Percentiles rank a stretch among this genome's conserved stretches.
Evolutionary conservation across 345 rosid genomes (phyloP).

Genomic region (Fremontodendron californicum): DNA sequence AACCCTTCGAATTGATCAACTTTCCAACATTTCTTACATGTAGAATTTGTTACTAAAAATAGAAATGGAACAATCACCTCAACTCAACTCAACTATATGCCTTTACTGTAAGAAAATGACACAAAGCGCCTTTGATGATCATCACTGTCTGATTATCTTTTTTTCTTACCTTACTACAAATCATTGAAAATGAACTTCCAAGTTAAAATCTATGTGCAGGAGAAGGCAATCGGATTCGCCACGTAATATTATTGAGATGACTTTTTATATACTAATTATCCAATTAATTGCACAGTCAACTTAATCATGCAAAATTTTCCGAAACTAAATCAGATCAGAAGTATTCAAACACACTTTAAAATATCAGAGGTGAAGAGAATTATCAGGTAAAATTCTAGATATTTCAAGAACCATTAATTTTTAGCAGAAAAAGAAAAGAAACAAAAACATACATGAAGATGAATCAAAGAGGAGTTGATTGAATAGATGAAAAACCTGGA

Average conservation of each 20-base stretch:
- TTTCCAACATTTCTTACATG: not conserved
- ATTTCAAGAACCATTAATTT: not conserved
- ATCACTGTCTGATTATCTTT: not conserved
- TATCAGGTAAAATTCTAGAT: not conserved
- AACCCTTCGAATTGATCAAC: not conserved
- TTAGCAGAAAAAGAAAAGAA: not conserved
- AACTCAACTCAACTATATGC: not conserved
- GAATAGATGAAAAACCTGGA: conserved; percentile 36
- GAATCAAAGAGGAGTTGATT: conserved; percentile 9
- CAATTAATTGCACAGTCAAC: not conserved
- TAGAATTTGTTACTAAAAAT: not conserved
- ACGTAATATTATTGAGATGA: not conserved
- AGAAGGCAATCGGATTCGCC: not conserved
- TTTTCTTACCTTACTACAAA: not conserved
- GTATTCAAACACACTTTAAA: not conserved
- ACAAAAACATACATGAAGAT: not conserved
- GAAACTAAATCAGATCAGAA: conserved; percentile 2
- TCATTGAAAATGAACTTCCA: not conserved
- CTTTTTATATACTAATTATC: not conserved
- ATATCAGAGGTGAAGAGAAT: not conserved
- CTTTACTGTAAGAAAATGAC: not conserved
- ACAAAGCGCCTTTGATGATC: not conserved
- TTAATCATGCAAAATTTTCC: not conserved
- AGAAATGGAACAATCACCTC: not conserved
- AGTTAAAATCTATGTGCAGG: not conserved